Base-by-base conservation (phyloP, 345 rosid species). In the Euphorbia lathyris region DNA sequence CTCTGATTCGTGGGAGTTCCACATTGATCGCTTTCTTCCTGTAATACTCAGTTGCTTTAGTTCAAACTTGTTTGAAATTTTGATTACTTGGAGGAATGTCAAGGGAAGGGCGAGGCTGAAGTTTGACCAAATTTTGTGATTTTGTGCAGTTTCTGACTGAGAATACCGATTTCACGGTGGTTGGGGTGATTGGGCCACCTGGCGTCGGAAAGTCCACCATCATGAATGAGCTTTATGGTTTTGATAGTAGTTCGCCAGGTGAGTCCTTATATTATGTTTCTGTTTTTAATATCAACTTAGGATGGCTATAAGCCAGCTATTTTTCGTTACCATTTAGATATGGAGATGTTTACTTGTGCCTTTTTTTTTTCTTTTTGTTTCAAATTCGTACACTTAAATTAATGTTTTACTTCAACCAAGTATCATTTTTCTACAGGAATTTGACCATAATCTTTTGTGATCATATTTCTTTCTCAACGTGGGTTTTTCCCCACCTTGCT, bases 1-100 rank as follows among this genome's bases (percentile, higher is more conserved):
- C 67, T 87, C 97, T 6, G 97, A 91, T 71, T 86, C 95, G 8
- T 89, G 97, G 97, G 97, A 88, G 30, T 87, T 91, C 66, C 90
- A 91, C 73, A 81, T 86, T 57, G 97, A 91, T 76, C 95, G 97
- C 67, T 83, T 91, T 62, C 87, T 91, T 38, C 97, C 97, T 16
- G 94, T 91, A 87, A 75, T 27, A 68, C 45, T n/a, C 36, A 23
- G 17, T 55, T 53, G 27, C 13, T 34, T 45, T 25, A 17, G 9
- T 22, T 10, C 32, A 3, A 13, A 9, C 60, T 27, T 25, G 3
- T 30, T 69, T 29, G 50, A 14, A 7, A 26, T 57, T 53, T 56
- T 67, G 5, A 19, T 38, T 34, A 11, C 9, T 23, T 45, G 11
- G 26, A 22, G n/a, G 11, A 29, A 43, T 45, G 32, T 26, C 52